Conservation (phyloP, 2,329 filamentous ascomycete species). For the Didymella pomorum region DNA sequence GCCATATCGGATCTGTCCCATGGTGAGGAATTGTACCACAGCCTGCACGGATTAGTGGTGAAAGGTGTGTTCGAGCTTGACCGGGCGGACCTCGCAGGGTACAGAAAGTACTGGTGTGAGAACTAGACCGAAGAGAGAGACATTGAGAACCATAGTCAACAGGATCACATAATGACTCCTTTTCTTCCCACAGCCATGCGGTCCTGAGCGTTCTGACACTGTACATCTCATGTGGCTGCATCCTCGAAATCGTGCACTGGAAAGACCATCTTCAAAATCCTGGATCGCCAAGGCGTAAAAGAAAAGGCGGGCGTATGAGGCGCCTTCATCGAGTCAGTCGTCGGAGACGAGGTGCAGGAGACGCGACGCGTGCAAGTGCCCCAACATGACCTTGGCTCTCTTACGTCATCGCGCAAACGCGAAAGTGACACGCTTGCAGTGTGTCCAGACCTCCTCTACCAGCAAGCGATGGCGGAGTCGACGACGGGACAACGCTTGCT, state of each 20-base stretch:
- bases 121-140: not conserved
- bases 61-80: not conserved
- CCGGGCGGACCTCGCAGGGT: not conserved
- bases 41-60: not conserved
- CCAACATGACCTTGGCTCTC: not conserved
- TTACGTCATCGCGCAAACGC: slow-evolving; percentile 13
- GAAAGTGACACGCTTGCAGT: slow-evolving; percentile 8
- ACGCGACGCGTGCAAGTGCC: not conserved
- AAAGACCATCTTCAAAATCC: not conserved
- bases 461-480: not conserved
- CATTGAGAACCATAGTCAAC: not conserved
- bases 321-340: not conserved
- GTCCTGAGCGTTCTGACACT: not conserved
- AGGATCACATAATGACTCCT: too few relatives aligned
- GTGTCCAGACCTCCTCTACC: not conserved
- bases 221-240: not conserved
- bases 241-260: not conserved
- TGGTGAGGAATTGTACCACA: not conserved
- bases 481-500: not conserved
- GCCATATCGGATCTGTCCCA: not conserved
- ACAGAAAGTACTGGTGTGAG: not conserved
- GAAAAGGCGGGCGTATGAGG: not conserved
- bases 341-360: not conserved
- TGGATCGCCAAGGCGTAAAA: too few relatives aligned
- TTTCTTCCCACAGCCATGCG: not conserved